These are phyloP conservation scores for Plenodomus lindquistii DNA, from an alignment of 2,329 filamentous ascomycete species.

Conservation along the genomic window DNA sequence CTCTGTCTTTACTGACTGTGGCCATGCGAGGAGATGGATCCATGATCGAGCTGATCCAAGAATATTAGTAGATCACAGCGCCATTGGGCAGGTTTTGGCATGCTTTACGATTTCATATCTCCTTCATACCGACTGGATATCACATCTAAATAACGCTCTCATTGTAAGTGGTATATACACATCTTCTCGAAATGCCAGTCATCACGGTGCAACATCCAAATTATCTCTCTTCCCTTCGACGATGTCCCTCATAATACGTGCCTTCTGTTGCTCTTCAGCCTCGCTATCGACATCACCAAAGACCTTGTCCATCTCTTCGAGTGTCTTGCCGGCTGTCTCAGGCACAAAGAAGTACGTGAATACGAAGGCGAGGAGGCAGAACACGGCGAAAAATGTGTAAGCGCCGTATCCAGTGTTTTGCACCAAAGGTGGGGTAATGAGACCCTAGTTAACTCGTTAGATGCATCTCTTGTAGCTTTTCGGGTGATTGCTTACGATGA, in stretches of 20 bases:
- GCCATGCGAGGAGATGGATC: too few relatives aligned
- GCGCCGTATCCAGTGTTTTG: constrained; percentile 57
- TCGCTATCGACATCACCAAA: constrained; percentile 43
- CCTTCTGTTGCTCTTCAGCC: constrained; percentile 39
- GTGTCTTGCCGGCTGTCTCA: constrained; percentile 39
- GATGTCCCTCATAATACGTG: constrained; percentile 37
- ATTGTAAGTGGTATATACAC: neutral
- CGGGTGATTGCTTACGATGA: constrained; percentile 47
- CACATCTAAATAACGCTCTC: neutral
- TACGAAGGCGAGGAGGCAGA: constrained; percentile 37
- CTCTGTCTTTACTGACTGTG: too few relatives aligned
- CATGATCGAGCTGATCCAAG: too few relatives aligned
- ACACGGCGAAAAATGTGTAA: constrained; percentile 45
- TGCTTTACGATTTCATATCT: neutral
- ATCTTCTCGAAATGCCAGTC: neutral
- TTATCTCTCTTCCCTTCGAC: constrained; percentile 21
- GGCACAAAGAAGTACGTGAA: constrained; percentile 43
- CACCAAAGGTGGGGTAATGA: constrained; percentile 68
- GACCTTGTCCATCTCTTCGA: constrained; percentile 46
- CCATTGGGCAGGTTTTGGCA: too few relatives aligned
- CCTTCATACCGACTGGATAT: neutral
- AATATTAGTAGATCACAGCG: too few relatives aligned
- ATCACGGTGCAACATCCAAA: neutral
- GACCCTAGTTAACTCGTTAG: constrained; percentile 54
- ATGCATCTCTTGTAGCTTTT: constrained; percentile 17